Conservation (phyloP, 1,284 basidiomycete species). For the Ustilago esculenta region DNA sequence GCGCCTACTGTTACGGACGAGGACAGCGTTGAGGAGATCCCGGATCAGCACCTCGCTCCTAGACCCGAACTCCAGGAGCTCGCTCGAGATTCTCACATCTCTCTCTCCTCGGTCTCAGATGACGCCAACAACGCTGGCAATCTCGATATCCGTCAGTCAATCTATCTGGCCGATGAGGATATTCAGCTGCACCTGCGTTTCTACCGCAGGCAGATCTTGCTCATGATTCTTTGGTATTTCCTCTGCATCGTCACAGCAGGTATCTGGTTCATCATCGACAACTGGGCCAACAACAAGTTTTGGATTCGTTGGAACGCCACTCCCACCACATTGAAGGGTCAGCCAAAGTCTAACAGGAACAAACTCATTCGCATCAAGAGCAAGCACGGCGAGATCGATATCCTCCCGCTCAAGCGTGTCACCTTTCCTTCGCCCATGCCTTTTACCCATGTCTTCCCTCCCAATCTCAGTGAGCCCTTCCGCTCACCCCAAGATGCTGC, state of each 20-base stretch:
- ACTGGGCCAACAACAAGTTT: slow-evolving; percentile 43
- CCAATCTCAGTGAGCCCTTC: slow-evolving; percentile 16
- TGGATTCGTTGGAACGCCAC: slow-evolving; percentile 43
- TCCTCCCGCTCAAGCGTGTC: slow-evolving; percentile 35
- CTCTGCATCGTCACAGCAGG: slow-evolving; percentile 46
- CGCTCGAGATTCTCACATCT: slow-evolving; percentile 17
- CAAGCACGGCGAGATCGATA: slow-evolving; percentile 44
- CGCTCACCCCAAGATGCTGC: slow-evolving; percentile 19
- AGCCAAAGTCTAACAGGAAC: slow-evolving; percentile 10
- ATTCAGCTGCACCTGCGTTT: slow-evolving; percentile 45
- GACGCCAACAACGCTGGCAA: not conserved
- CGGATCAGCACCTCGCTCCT: slow-evolving; percentile 33
- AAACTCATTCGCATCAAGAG: slow-evolving; percentile 41
- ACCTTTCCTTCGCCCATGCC: slow-evolving; percentile 18
- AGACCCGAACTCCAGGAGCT: slow-evolving; percentile 29
- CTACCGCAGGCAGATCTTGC: slow-evolving; percentile 19
- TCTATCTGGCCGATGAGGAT: slow-evolving; percentile 49
- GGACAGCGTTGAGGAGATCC: slow-evolving; percentile 13
- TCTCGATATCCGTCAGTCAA: slow-evolving; percentile 20
- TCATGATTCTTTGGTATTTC: slow-evolving; percentile 36
- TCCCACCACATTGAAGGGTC: slow-evolving; percentile 1
- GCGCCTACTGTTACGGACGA: slow-evolving; percentile 7
- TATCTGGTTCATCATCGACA: slow-evolving; percentile 36
- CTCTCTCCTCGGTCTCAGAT: slow-evolving; percentile 9
- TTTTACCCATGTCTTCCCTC: slow-evolving; percentile 17